A percentile compares a stretch with the other conserved stretches of the same genome.
Conservation (phyloP, 179 eudicot species). For the Spinacia oleracea region DNA sequence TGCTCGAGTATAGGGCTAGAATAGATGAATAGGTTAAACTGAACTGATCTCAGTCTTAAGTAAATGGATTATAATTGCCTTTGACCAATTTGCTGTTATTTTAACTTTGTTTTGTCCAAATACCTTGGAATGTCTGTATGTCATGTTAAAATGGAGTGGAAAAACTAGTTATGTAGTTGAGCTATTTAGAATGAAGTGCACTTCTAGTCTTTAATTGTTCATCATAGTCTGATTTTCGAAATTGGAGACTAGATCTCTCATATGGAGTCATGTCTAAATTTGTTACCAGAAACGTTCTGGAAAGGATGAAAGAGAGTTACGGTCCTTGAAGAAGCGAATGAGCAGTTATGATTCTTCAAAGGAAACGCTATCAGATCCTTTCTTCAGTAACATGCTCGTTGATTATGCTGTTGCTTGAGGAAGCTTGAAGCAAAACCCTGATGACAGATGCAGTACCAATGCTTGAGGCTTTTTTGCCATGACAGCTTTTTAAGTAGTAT, state of each 20-base stretch:
- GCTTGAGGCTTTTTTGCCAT: constrained; percentile 13
- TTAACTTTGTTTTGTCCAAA: constrained; percentile 4
- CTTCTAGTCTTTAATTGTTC: not conserved
- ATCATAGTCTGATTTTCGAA: not conserved
- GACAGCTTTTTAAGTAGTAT: not conserved
- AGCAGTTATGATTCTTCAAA: constrained; percentile 66
- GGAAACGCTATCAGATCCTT: constrained; percentile 67
- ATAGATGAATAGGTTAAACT: not conserved
- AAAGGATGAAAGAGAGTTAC: constrained; percentile 76
- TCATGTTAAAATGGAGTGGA: not conserved
- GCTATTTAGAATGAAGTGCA: not conserved
- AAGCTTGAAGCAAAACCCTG: not conserved
- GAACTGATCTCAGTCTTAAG: not conserved
- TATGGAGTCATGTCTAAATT: not conserved
- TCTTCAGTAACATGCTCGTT: constrained; percentile 56
- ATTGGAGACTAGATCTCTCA: not conserved
- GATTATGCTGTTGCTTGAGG: constrained; percentile 28
- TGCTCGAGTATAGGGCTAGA: not conserved
- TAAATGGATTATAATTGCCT: too few species aligned
- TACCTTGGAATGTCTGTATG: not conserved
- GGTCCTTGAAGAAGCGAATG: constrained; percentile 80
- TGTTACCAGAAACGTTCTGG: constrained; percentile 60
- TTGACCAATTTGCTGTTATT: too few species aligned
- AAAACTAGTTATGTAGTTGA: not conserved
- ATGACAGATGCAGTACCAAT: not conserved